A percentile compares a stretch with the other conserved stretches of the same genome.
Evolutionary conservation across 441 rosid genomes (phyloP).

Genomic region (Macaranga tanarius): DNA sequence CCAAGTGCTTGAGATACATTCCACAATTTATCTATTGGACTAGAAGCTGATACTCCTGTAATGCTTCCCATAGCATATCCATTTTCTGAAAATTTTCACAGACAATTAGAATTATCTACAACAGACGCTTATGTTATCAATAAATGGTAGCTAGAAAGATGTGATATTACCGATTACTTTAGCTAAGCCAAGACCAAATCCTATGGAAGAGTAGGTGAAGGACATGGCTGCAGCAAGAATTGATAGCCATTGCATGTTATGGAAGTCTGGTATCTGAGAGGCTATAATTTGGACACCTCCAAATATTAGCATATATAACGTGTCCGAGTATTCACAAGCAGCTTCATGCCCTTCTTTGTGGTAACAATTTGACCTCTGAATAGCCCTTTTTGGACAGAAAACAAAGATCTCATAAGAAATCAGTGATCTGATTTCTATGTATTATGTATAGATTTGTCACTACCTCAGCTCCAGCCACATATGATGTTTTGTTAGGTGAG

Average conservation of each 20-base stretch:
- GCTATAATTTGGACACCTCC: constrained; percentile 48
- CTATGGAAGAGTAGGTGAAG: constrained; percentile 56
- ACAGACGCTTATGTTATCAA: no score
- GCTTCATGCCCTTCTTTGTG: constrained; percentile 60
- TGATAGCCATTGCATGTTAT: constrained; percentile 54
- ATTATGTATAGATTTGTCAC: no score
- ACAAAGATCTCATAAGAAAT: background rate
- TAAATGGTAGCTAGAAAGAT: background rate
- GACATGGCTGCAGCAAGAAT: constrained; percentile 64
- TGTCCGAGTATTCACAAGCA: constrained; percentile 38
- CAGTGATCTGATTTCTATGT: no score
- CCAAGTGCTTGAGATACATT: constrained; percentile 46
- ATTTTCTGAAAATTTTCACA: constrained; percentile 31
- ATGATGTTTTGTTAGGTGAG: no score
- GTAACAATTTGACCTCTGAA: constrained; percentile 55
- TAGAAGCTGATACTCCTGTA: constrained; percentile 35
- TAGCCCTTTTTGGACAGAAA: constrained; percentile 42
- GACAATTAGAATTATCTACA: no score
- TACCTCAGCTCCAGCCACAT: no score
- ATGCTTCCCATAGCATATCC: constrained; percentile 44
- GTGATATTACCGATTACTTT: constrained; percentile 43
- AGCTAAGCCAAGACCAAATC: constrained; percentile 56
- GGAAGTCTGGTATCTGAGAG: constrained; percentile 63
- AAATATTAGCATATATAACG: constrained; percentile 45
- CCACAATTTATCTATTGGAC: constrained; percentile 37